These are phyloP conservation scores for Amanita muscaria DNA, from an alignment of 768 basidiomycete species.

Conservation along the genomic window DNA sequence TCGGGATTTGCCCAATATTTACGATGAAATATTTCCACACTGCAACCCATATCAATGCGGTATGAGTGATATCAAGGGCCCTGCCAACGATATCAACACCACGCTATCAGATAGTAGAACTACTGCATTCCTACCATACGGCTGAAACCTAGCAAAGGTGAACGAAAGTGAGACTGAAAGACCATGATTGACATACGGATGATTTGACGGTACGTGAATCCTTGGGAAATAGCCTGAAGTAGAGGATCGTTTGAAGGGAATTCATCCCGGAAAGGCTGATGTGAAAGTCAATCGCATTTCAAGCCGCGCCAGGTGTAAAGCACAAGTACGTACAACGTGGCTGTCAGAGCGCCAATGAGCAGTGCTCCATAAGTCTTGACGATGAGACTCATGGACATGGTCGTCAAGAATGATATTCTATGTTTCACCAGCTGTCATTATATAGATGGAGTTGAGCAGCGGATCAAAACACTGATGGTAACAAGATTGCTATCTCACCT, in stretches of 20 bases:
- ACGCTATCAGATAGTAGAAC: not conserved
- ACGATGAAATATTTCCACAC: constrained; percentile 21
- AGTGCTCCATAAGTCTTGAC: constrained; percentile 31
- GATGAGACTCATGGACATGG: constrained; percentile 11
- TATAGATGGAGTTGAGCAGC: too few relatives aligned
- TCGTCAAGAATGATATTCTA: too few relatives aligned
- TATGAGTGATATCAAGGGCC: constrained; percentile 19
- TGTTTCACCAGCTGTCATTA: too few relatives aligned
- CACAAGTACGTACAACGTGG: constrained; percentile 20
- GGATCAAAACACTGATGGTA: too few relatives aligned
- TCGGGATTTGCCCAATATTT: constrained; percentile 12
- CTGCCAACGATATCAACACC: constrained; percentile 8
- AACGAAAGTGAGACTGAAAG: not conserved
- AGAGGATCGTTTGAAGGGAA: constrained; percentile 17
- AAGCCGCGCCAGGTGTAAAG: not conserved
- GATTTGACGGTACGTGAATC: constrained; percentile 8
- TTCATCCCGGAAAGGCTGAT: constrained; percentile 26
- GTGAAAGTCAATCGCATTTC: not conserved
- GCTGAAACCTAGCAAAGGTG: not conserved
- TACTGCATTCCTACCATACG: constrained; percentile 2
- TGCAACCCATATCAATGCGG: constrained; percentile 17
- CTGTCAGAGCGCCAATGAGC: constrained; percentile 28
- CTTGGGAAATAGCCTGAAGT: constrained; percentile 12
- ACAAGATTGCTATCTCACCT: too few relatives aligned
- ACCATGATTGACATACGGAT: constrained; percentile 8